Conservation (phyloP, 2,329 filamentous ascomycete genomes). For the Verticillium albo-atrum region DNA sequence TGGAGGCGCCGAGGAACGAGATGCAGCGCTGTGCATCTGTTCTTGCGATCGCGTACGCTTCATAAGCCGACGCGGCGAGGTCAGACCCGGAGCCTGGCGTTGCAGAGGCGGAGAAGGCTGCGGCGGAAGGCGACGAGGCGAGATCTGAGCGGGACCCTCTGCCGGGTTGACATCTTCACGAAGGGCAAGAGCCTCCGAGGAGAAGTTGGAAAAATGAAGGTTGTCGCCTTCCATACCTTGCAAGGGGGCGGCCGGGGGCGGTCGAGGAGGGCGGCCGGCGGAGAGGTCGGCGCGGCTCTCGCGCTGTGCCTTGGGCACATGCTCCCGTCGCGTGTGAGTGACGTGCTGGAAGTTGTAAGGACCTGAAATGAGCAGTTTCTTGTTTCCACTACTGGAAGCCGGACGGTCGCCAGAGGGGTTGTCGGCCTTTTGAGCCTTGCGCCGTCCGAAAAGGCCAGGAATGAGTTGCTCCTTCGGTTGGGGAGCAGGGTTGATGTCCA, state of each 20-base stretch:
- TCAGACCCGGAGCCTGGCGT: neutral
- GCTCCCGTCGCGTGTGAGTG: conserved; percentile 50
- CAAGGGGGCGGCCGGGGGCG: conserved; percentile 27
- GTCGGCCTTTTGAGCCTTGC: conserved; percentile 28
- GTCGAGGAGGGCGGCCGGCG: conserved; percentile 30
- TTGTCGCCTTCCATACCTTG: conserved; percentile 34
- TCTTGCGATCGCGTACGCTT: conserved; percentile 45
- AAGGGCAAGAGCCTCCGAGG: conserved; percentile 33
- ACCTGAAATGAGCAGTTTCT: conserved; percentile 51
- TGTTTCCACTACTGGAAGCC: conserved; percentile 20
- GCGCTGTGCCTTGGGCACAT: conserved; percentile 34
- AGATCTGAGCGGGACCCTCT: neutral
- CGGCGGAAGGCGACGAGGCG: conserved; percentile 3
- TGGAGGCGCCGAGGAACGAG: conserved; percentile 36
- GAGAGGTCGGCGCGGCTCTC: conserved; percentile 37
- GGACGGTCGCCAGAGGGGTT: conserved; percentile 4
- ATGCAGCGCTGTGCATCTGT: conserved; percentile 41
- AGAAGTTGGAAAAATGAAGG: conserved; percentile 42
- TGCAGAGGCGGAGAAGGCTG: neutral
- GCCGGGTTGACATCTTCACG: conserved; percentile 6
- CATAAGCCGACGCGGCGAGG: conserved; percentile 27
- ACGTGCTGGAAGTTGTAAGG: conserved; percentile 67
- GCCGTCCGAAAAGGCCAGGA: conserved; percentile 46
- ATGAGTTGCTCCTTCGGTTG: conserved; percentile 39
- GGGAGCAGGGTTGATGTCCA: conserved; percentile 21